Percentiles rank a stretch among this genome's conserved stretches.
Evolutionary conservation across 306 rosid genomes (phyloP).

Genomic region (Vigna trinervia): DNA sequence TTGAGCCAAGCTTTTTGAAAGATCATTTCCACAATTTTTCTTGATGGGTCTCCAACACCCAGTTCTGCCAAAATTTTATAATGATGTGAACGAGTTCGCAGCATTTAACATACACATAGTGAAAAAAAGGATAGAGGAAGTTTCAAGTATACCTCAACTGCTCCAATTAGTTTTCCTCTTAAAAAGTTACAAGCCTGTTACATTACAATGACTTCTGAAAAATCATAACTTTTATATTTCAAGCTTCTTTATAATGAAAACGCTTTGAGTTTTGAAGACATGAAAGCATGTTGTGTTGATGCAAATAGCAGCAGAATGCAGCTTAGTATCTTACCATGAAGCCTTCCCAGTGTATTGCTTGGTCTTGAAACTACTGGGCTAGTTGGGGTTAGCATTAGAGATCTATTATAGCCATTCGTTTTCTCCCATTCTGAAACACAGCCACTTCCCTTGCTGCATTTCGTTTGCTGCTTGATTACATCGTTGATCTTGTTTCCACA

Average conservation of each 20-base stretch:
- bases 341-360: constrained; percentile 45
- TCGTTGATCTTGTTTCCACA: constrained; percentile 66
- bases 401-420: constrained; percentile 37
- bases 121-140: constrained; percentile 16
- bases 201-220: constrained; percentile 14
- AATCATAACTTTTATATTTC: constrained; percentile 17
- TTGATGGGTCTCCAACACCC: constrained; percentile 63
- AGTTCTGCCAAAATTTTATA: constrained; percentile 53
- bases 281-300: constrained; percentile 13
- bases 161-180: constrained; percentile 11
- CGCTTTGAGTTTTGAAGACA: constrained; percentile 2
- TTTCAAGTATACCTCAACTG: background rate
- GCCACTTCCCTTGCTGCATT: constrained; percentile 39
- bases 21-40: constrained; percentile 76
- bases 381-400: constrained; percentile 47
- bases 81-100: constrained; percentile 9
- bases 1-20: constrained; percentile 63
- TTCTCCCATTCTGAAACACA: constrained; percentile 33
- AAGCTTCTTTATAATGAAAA: background rate
- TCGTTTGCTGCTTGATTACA: constrained; percentile 51
- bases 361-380: constrained; percentile 38
- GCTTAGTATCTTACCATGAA: constrained; percentile 56
- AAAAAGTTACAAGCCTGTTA: background rate
- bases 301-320: constrained; percentile 30
- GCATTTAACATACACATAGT: background rate